phyloP scores from a whole-genome alignment of 1,139 yeast species.

The Nakaseomyces uthaithaninus region DNA sequence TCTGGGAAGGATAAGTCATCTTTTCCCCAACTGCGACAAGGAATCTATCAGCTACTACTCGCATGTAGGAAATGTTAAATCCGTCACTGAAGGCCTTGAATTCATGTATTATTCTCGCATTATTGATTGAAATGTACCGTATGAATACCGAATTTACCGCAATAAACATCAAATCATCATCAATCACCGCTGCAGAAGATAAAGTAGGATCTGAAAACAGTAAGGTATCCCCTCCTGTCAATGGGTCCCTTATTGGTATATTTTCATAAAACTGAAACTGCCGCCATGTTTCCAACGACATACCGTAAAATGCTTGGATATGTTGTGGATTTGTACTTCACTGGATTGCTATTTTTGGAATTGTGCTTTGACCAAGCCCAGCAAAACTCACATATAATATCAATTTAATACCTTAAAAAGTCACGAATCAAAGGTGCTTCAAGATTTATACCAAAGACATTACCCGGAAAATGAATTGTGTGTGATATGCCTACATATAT shows the following conservation, averaged over 20 bases:
- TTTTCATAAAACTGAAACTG: slow-evolving; percentile 84
- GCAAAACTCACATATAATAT: too few relatives aligned
- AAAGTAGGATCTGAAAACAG: slow-evolving; percentile 72
- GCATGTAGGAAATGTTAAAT: slow-evolving; percentile 52
- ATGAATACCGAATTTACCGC: slow-evolving; percentile 51
- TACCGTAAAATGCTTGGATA: too few relatives aligned
- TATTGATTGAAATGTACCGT: slow-evolving; percentile 45
- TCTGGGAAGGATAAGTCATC: slow-evolving; percentile 57
- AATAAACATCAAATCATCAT: slow-evolving; percentile 44
- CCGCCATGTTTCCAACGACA: slow-evolving; percentile 58
- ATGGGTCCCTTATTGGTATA: slow-evolving; percentile 79
- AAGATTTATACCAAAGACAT: too few relatives aligned
- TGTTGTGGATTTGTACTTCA: too few relatives aligned
- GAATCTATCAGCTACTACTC: slow-evolving; percentile 41
- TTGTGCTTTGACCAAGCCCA: too few relatives aligned
- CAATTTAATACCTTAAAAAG: too few relatives aligned
- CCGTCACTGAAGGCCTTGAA: slow-evolving; percentile 61
- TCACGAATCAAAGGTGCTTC: too few relatives aligned
- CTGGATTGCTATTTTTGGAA: too few relatives aligned
- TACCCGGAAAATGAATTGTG: too few relatives aligned
- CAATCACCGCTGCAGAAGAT: slow-evolving; percentile 50
- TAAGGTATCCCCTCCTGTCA: slow-evolving; percentile 50
- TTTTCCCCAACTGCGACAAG: slow-evolving; percentile 67
- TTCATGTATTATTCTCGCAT: slow-evolving; percentile 40
- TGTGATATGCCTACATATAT: too few relatives aligned